Evolutionary conservation across 768 basidiomycete species (phyloP), one percentile per base, ranked within the genome.

Genomic region (Mycena galericulata): DNA sequence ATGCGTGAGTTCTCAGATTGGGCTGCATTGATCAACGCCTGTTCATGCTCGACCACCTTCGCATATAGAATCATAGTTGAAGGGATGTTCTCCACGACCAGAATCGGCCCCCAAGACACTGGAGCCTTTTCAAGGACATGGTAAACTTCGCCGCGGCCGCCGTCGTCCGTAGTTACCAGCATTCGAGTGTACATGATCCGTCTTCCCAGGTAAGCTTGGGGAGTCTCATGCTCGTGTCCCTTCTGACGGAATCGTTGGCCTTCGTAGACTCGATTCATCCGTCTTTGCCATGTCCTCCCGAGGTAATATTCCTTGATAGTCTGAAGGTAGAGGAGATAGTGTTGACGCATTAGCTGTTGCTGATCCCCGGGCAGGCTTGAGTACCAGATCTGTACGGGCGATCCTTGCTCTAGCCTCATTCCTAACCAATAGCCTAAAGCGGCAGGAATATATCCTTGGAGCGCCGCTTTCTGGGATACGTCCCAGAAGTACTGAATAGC

Each of bases 401-500:
- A 36, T 14, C 34, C 34, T 36, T 36, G 8, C 14, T 36, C 34
- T 36, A 36, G 14, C 8, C 34, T 6, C 34, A 36, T 36, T 14
- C 34, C 34, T 14, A 36, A 14, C 34, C 34, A 36, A 14, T 14
- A 36, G 8, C 34, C 34, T 36, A 36, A 36, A 6, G 14, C 8
- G 8, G 6, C 8, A 6, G 34, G 34, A 14, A 14, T 36, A 36
- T 6, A 6, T 36, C 34, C 34, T 36, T 14, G 8, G 6, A 36
- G 14, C 6, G 6, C 8, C 34, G 34, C 34, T 14, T 36, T 36
- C 34, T 36, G 34, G 34, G 34, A 6, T 36, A 57, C 56, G 36
- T 57, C 40, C 56, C 56, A 57, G 27, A 57, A 57, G 20, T 57
- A 57, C 27, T 57, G 40, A 10, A 57, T 26, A 2, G 40, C 56